Base-by-base conservation (phyloP, 805 yeast genomes). In the Wickerhamiella australiensis region DNA sequence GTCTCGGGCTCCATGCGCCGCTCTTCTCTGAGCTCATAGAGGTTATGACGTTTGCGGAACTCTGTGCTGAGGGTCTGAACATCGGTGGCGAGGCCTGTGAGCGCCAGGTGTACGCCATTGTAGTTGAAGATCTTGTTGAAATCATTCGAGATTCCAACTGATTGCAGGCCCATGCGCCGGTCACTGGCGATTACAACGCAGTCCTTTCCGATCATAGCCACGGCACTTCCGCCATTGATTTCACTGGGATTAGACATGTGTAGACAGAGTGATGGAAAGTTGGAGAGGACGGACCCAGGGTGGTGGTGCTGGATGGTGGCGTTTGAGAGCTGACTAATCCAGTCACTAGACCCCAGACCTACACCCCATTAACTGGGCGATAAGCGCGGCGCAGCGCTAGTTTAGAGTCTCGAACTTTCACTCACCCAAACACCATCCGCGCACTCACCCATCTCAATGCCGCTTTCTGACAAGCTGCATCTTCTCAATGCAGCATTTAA, bases 101-200 rank as follows among this genome's bases (percentile, higher is more conserved):
- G 77, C 18, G 95, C 98, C 52, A 92, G 72, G 61, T 82, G 86
- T 29, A 85, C 85, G 48, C 62, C 59, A 17, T 88, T 95, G 64
- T 79, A 81, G 57, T 79, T 80, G 65, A 90, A 87, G 53, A 92
- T 74, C 71, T 92, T 92, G 62, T 92, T 96, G 66, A 92, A 94
- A 61, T 87, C 82, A 66, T 87, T 87, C 44, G 96, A 73, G 43
- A 92, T 78, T 50, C 97, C 96, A 21, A 92, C 72, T 5, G 95
- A 85, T 66, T 92, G 98, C 65, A 80, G 79, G 20, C 99, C 99
- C 54, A 92, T 72, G 61, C 97, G 80, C 62, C 92, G 72, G 68
- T 92, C 99, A 59, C 92, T 82, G 3, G 96, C 99, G 61, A 92
- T 87, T 26, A 97, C 98, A 50, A 92, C 88, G 73, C 99, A 92